Percentiles rank a stretch among this genome's conserved stretches.
Evolutionary conservation across 2,329 filamentous ascomycete genomes (phyloP).

Genomic region (Ilyonectria robusta): DNA sequence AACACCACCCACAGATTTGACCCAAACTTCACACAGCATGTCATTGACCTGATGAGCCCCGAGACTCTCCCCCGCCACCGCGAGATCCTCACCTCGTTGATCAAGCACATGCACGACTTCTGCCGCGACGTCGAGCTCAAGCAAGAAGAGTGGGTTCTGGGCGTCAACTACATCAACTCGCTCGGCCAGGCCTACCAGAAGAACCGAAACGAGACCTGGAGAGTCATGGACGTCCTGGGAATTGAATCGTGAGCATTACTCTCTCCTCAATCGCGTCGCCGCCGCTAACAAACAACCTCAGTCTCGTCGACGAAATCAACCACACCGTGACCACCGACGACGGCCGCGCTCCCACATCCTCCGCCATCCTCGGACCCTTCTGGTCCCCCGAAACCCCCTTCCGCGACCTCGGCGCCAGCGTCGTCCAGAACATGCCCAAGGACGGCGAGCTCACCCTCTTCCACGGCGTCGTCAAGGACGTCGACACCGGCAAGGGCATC

Average conservation of each 20-base stretch:
- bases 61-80: constrained; percentile 76
- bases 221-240: constrained; percentile 80
- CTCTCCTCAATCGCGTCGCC: background rate
- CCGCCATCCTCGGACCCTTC: constrained; percentile 83
- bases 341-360: constrained; percentile 76
- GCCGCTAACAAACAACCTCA: constrained; percentile 44
- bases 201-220: constrained; percentile 81
- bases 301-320: constrained; percentile 73
- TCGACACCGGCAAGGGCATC: constrained; percentile 76
- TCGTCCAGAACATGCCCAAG: constrained; percentile 74
- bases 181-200: constrained; percentile 78
- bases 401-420: constrained; percentile 75
- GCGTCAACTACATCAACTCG: constrained; percentile 82
- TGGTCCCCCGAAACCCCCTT: constrained; percentile 83
- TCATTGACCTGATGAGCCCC: constrained; percentile 81
- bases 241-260: constrained; percentile 73
- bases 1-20: constrained; percentile 68
- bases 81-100: constrained; percentile 73
- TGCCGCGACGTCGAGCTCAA: constrained; percentile 83
- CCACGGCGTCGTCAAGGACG: constrained; percentile 77
- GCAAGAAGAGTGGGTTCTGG: constrained; percentile 82
- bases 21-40: constrained; percentile 81
- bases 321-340: constrained; percentile 75
- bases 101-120: constrained; percentile 84
- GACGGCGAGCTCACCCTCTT: constrained; percentile 74